phyloP scores from a whole-genome alignment of 2,329 filamentous ascomycete genomes.

The Chaetomiaceae sp. region DNA sequence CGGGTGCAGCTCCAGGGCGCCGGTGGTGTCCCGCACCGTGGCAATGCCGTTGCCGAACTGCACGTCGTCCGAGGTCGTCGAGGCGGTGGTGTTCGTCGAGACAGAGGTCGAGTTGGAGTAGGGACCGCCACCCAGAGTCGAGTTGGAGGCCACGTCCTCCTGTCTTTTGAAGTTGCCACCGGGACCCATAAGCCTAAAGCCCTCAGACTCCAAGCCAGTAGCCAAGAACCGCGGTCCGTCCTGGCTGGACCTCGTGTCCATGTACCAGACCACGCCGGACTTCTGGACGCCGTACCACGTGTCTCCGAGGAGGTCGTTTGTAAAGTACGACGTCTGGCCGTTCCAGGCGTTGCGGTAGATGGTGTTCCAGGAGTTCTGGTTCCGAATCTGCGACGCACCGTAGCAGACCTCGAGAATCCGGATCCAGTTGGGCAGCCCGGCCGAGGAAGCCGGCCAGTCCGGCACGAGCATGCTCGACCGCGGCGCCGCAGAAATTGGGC shows the following conservation, averaged over 20 bases:
- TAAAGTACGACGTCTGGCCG: background rate
- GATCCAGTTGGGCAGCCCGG: background rate
- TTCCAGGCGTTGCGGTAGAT: background rate
- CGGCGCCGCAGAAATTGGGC: background rate
- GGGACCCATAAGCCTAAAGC: slow-evolving; percentile 1
- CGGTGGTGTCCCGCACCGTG: slow-evolving; percentile 5
- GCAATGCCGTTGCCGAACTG: background rate
- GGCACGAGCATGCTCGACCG: background rate
- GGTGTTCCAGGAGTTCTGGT: background rate
- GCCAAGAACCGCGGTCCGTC: background rate
- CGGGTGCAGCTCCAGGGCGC: background rate
- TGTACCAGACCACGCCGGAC: slow-evolving; percentile 8
- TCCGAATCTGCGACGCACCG: slow-evolving; percentile 4
- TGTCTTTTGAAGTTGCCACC: background rate
- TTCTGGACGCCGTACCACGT: background rate
- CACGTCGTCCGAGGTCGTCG: slow-evolving; percentile 11
- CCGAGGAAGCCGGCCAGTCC: background rate
- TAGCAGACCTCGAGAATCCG: slow-evolving; percentile 9
- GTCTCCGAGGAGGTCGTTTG: background rate
- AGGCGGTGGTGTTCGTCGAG: background rate
- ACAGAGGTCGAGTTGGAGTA: background rate
- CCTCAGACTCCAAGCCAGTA: background rate
- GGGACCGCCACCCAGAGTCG: slow-evolving; percentile 30
- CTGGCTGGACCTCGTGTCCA: background rate
- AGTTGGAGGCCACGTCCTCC: slow-evolving; percentile 27